Evolutionary conservation across 805 yeast species (phyloP).

Genomic region (Henningerozyma blattae): DNA sequence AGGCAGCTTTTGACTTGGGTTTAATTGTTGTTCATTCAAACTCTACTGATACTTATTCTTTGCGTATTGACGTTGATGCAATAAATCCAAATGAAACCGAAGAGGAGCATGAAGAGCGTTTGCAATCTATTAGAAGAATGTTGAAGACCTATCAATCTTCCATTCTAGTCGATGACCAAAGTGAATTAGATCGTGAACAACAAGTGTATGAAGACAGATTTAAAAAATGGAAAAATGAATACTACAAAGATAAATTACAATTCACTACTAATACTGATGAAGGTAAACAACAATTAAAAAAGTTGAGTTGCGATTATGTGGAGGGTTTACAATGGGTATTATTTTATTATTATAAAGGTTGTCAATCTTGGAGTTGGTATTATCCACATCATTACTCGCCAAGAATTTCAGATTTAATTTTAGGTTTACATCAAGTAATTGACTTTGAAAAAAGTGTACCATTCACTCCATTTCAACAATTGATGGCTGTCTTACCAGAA

Average conservation of each 20-base stretch:
- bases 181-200: slow-evolving; percentile 35
- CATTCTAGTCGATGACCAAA: slow-evolving; percentile 44
- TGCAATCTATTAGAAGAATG: slow-evolving; percentile 37
- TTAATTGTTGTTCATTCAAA: slow-evolving; percentile 53
- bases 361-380: slow-evolving; percentile 95
- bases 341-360: slow-evolving; percentile 79
- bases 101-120: slow-evolving; percentile 48
- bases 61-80: slow-evolving; percentile 63
- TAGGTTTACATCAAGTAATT: slow-evolving; percentile 56
- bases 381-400: slow-evolving; percentile 88
- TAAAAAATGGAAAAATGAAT: slow-evolving; percentile 70
- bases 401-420: slow-evolving; percentile 72
- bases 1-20: slow-evolving; percentile 55
- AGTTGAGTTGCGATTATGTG: slow-evolving; percentile 65
- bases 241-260: slow-evolving; percentile 43
- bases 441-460: slow-evolving; percentile 64
- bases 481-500: slow-evolving; percentile 95
- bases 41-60: slow-evolving; percentile 41
- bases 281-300: slow-evolving; percentile 44
- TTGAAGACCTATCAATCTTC: slow-evolving; percentile 59
- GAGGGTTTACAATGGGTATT: slow-evolving; percentile 98
- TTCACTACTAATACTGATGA: slow-evolving; percentile 28
- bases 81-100: slow-evolving; percentile 53
- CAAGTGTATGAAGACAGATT: slow-evolving; percentile 65
- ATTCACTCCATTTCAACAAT: slow-evolving; percentile 85